These are phyloP conservation scores for Periconia digitata DNA, from an alignment of 2,329 filamentous ascomycete species.

Conservation along the genomic window DNA sequence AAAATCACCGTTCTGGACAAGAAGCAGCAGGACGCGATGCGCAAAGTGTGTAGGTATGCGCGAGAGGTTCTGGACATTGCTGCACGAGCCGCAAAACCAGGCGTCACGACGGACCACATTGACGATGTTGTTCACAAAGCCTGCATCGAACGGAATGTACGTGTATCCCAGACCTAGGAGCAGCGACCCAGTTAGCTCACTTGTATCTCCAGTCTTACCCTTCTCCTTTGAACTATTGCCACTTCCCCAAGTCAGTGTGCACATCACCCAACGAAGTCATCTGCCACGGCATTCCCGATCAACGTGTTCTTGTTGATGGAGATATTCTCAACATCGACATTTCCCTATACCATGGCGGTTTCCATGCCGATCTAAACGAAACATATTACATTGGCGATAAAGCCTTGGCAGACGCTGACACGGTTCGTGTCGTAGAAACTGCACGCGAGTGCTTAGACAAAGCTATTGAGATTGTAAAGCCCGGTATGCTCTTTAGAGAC, in stretches of 20 bases:
- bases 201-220: constrained; percentile 74
- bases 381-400: constrained; percentile 97
- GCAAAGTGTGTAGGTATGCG: constrained; percentile 83
- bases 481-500: constrained; percentile 87
- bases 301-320: constrained; percentile 81
- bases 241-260: constrained; percentile 97
- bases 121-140: constrained; percentile 95
- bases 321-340: constrained; percentile 98
- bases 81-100: constrained; percentile 79
- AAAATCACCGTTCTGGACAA: constrained; percentile 82
- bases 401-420: constrained; percentile 78
- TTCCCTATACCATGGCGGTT: constrained; percentile 89
- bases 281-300: constrained; percentile 96
- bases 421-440: constrained; percentile 87
- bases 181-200: constrained; percentile 14
- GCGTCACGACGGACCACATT: constrained; percentile 92
- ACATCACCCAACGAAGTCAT: constrained; percentile 97
- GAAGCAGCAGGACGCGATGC: constrained; percentile 83
- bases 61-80: constrained; percentile 93
- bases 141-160: constrained; percentile 86
- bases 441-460: constrained; percentile 87
- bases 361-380: constrained; percentile 96
- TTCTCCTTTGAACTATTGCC: constrained; percentile 90
- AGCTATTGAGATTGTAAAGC: constrained; percentile 89
- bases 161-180: constrained; percentile 40